Evolutionary conservation across 1,139 yeast species (phyloP).

Genomic region (Lodderomyces orthopsilosis): DNA sequence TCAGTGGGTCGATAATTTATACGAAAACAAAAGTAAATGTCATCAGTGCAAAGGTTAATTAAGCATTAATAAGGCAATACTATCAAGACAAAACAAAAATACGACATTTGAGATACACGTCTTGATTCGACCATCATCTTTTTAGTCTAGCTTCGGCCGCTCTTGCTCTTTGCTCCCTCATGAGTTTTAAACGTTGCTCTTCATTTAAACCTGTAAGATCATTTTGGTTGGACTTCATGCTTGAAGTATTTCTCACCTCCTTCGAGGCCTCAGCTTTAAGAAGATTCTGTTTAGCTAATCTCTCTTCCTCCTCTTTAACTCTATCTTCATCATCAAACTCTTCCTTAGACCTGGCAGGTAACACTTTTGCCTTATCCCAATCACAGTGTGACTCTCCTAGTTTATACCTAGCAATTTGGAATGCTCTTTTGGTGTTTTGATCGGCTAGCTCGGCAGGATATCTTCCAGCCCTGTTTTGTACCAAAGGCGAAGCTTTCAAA

Average conservation of each 20-base stretch:
- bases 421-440: constrained; percentile 47
- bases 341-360: constrained; percentile 61
- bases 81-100: too few relatives aligned
- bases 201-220: constrained; percentile 43
- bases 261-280: constrained; percentile 17
- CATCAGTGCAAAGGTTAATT: too few relatives aligned
- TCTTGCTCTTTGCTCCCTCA: constrained; percentile 93
- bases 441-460: constrained; percentile 56
- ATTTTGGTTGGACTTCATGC: constrained; percentile 21
- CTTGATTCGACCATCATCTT: background rate
- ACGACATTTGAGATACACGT: too few relatives aligned
- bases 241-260: constrained; percentile 32
- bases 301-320: constrained; percentile 29
- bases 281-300: constrained; percentile 31
- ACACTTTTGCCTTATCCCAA: constrained; percentile 71
- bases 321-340: constrained; percentile 50
- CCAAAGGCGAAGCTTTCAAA: constrained; percentile 69
- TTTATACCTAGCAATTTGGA: constrained; percentile 64
- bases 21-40: too few relatives aligned
- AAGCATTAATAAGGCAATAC: too few relatives aligned
- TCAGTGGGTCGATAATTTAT: too few relatives aligned
- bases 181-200: constrained; percentile 70
- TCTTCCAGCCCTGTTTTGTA: constrained; percentile 51
- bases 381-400: constrained; percentile 69
- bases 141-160: constrained; percentile 90